A percentile compares a stretch with the other conserved stretches of the same genome.
Conservation (phyloP, 495 filamentous ascomycete species). For the Cenococcum geophilum region DNA sequence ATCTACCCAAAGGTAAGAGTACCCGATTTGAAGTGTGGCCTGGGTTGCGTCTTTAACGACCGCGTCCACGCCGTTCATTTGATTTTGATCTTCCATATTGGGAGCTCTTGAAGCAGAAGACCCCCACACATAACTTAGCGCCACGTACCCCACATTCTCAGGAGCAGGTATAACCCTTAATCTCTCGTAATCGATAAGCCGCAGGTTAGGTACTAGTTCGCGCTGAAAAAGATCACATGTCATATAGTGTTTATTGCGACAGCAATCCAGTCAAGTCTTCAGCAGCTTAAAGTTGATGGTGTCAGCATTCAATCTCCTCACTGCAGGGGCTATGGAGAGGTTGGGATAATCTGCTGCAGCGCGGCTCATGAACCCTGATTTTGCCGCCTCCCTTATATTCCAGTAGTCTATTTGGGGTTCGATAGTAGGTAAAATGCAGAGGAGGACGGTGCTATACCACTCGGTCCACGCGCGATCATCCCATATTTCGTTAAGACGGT, state of each 20-base stretch:
- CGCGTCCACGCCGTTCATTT: background rate
- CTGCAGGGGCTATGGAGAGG: background rate
- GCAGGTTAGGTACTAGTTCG: background rate
- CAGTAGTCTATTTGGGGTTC: too few relatives aligned
- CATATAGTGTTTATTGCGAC: background rate
- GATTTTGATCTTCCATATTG: background rate
- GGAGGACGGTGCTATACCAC: too few relatives aligned
- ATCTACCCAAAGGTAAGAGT: constrained; percentile 7
- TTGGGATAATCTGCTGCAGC: background rate
- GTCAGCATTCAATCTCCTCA: background rate
- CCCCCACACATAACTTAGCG: background rate
- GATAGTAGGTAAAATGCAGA: background rate
- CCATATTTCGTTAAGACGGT: too few relatives aligned
- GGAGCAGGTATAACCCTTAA: background rate
- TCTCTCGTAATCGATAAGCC: background rate
- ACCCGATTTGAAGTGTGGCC: background rate
- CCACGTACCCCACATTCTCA: background rate
- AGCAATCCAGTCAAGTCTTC: background rate
- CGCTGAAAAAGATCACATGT: background rate
- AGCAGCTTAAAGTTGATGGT: background rate
- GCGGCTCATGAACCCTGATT: background rate
- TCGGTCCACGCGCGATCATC: too few relatives aligned
- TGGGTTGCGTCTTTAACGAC: background rate
- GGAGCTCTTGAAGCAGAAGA: background rate
- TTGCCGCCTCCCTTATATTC: too few relatives aligned